Evolutionary conservation across 2,329 filamentous ascomycete genomes (phyloP).

Genomic region (Rutstroemia sydowiana): DNA sequence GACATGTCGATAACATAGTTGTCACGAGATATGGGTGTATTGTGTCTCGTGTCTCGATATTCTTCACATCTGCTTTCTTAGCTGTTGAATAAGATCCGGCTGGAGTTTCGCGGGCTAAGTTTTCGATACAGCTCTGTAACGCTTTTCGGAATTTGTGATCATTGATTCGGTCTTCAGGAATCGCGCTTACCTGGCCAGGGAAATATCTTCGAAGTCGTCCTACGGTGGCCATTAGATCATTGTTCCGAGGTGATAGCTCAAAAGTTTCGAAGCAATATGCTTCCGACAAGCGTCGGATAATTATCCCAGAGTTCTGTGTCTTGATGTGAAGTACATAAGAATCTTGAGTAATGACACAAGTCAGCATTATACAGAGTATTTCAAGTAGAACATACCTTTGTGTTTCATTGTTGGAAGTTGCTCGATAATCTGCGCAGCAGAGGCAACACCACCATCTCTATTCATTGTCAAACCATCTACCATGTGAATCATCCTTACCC

Average conservation of each 20-base stretch:
- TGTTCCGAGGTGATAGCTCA: slow-evolving; percentile 38
- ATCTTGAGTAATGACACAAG: too few species aligned
- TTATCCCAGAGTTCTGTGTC: slow-evolving; percentile 40
- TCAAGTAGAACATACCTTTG: background rate
- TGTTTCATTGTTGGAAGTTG: background rate
- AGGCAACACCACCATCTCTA: slow-evolving; percentile 5
- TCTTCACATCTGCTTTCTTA: slow-evolving; percentile 25
- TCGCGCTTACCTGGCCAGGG: slow-evolving; percentile 31
- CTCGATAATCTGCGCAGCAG: background rate
- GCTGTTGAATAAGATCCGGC: slow-evolving; percentile 4
- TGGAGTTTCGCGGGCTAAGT: slow-evolving; percentile 10
- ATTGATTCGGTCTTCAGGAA: background rate
- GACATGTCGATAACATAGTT: slow-evolving; percentile 39
- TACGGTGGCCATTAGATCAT: slow-evolving; percentile 30
- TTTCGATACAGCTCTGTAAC: slow-evolving; percentile 13
- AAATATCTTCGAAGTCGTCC: slow-evolving; percentile 39
- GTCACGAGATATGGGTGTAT: slow-evolving; percentile 43
- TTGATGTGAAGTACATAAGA: slow-evolving; percentile 35
- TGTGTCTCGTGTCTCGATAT: slow-evolving; percentile 43
- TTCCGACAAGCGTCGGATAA: slow-evolving; percentile 30
- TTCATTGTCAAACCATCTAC: slow-evolving; percentile 11
- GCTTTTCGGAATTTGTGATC: slow-evolving; percentile 16
- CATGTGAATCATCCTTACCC: slow-evolving; percentile 13
- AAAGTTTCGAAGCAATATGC: slow-evolving; percentile 34
- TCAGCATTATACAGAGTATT: too few species aligned